Conservation (phyloP, 805 yeast genomes). For the Maudiozyma bulderi region DNA sequence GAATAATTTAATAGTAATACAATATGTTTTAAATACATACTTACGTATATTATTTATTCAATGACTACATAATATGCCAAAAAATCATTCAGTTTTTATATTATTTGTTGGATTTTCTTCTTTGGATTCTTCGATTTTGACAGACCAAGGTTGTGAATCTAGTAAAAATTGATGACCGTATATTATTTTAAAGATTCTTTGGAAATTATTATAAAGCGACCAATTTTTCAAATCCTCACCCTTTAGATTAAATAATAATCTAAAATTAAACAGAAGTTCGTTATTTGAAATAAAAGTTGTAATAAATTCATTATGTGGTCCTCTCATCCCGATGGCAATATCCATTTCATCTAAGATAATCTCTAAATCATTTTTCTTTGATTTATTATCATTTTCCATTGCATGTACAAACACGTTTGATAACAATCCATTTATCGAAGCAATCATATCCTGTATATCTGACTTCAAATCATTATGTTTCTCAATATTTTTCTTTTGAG, state of each 20-base stretch:
- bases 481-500: constrained; percentile 23
- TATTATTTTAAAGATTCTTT: constrained; percentile 14
- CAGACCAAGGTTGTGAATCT: constrained; percentile 15
- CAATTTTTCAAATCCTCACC: constrained; percentile 12
- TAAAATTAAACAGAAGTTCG: constrained; percentile 20
- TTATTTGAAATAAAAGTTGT: constrained; percentile 20
- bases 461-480: constrained; percentile 21
- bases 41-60: no score
- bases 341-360: constrained; percentile 22
- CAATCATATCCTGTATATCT: constrained; percentile 20
- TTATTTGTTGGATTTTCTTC: no score
- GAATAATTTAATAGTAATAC: no score
- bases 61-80: no score
- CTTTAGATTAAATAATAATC: constrained; percentile 20
- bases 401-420: constrained; percentile 7
- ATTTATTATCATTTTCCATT: background rate
- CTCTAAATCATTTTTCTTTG: constrained; percentile 16
- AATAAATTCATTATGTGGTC: constrained; percentile 20
- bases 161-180: constrained; percentile 14
- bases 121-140: background rate
- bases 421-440: constrained; percentile 18
- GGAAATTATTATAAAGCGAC: constrained; percentile 18
- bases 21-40: no score
- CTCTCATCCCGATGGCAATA: constrained; percentile 16
- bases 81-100: no score